These are phyloP conservation scores for Elsinoe arachidis DNA, from an alignment of 2,329 filamentous ascomycete species.

Conservation along the genomic window DNA sequence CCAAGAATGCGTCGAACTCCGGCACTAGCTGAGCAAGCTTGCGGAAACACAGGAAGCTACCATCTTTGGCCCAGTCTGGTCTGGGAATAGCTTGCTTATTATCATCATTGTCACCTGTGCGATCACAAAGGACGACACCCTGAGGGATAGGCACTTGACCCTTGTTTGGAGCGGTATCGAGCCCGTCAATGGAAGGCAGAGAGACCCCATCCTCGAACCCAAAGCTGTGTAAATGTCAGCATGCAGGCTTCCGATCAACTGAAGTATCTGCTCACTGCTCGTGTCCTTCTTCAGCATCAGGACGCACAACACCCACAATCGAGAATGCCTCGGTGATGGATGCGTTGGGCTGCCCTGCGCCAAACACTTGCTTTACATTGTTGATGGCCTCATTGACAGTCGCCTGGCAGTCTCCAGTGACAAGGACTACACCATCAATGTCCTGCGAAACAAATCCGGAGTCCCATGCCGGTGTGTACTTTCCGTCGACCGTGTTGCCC, in stretches of 20 bases:
- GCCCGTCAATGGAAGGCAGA: constrained; percentile 31
- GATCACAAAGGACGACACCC: constrained; percentile 32
- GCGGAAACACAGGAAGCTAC: constrained; percentile 39
- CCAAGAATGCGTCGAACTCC: constrained; percentile 36
- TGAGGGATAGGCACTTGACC: constrained; percentile 27
- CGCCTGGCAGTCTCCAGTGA: constrained; percentile 26
- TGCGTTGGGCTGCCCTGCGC: constrained; percentile 14
- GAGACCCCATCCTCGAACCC: constrained; percentile 38
- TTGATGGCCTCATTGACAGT: constrained; percentile 24
- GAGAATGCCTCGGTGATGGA: constrained; percentile 26
- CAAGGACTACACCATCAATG: constrained; percentile 31
- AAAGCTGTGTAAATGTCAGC: constrained; percentile 26
- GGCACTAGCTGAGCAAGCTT: constrained; percentile 39
- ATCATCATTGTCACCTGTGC: constrained; percentile 27
- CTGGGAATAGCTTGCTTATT: constrained; percentile 19
- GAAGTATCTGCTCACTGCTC: constrained; percentile 25
- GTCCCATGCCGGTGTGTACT: constrained; percentile 24
- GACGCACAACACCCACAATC: constrained; percentile 28
- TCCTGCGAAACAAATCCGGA: constrained; percentile 18
- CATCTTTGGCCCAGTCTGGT: constrained; percentile 34
- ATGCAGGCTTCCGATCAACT: background rate
- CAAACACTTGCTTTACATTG: constrained; percentile 27
- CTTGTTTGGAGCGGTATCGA: constrained; percentile 24
- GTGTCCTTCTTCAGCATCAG: constrained; percentile 29
- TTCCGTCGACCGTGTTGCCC: constrained; percentile 17